Percentiles rank a stretch among this genome's conserved stretches.
Conservation (phyloP, 176 grass and related monocot genomes). For the Carex scoparia region DNA sequence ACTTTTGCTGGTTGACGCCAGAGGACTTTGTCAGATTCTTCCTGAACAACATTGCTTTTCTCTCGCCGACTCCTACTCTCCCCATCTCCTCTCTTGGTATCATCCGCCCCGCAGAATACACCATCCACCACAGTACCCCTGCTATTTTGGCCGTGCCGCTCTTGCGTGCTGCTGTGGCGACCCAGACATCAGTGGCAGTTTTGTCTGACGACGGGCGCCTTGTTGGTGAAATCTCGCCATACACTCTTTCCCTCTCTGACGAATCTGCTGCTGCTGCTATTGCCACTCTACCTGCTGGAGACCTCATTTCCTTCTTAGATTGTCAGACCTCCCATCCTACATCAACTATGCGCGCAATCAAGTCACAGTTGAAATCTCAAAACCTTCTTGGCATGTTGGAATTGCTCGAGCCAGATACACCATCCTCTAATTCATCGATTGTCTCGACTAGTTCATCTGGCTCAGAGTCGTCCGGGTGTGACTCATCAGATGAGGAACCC, state of each 20-base stretch:
- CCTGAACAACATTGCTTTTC: conserved; percentile 50
- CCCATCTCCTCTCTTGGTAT: conserved; percentile 50
- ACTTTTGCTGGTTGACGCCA: conserved; percentile 64
- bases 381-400: conserved; percentile 42
- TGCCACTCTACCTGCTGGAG: conserved; percentile 36
- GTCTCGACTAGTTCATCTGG: conserved; percentile 18
- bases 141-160: conserved; percentile 37
- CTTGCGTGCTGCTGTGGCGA: conserved; percentile 23
- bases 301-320: conserved; percentile 45
- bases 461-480: conserved; percentile 31
- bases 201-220: conserved; percentile 21
- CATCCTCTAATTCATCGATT: conserved; percentile 11
- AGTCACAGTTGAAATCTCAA: conserved; percentile 30
- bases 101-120: conserved; percentile 29
- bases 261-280: conserved; percentile 39
- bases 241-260: conserved; percentile 35
- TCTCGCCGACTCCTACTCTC: conserved; percentile 38
- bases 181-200: conserved; percentile 46
- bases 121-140: conserved; percentile 16
- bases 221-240: conserved; percentile 62
- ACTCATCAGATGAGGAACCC: conserved; percentile 24
- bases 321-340: conserved; percentile 10
- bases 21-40: conserved; percentile 81
- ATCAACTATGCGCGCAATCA: conserved; percentile 24
- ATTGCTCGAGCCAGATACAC: conserved; percentile 33